phyloP scores from a whole-genome alignment of 1,284 basidiomycete species.

The Ganoderma leucocontextum region DNA sequence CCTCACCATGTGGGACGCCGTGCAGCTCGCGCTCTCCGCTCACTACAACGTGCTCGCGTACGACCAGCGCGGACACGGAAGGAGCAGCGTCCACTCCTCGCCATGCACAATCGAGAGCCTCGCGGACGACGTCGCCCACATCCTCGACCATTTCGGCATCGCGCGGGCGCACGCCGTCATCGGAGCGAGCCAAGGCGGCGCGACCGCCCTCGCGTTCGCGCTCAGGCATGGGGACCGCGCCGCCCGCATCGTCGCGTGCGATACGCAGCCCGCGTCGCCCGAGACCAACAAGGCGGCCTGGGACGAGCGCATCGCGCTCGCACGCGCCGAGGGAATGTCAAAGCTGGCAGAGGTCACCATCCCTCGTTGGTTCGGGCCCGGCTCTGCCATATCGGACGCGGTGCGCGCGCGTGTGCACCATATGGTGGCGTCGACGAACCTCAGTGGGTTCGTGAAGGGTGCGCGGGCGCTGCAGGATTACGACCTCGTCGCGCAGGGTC shows the following conservation, averaged over 20 bases:
- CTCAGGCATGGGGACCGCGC: neutral
- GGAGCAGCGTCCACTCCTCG: neutral
- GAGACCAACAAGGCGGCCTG: neutral
- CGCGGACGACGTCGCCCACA: slow-evolving; percentile 4
- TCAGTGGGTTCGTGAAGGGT: neutral
- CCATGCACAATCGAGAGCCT: slow-evolving; percentile 2
- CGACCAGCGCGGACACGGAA: slow-evolving; percentile 9
- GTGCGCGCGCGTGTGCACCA: neutral
- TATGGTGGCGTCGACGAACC: neutral
- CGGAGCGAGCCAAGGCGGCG: neutral
- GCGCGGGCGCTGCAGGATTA: slow-evolving; percentile 1
- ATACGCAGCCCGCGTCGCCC: neutral
- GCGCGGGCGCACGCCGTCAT: neutral
- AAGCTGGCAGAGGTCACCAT: neutral
- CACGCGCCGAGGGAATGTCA: neutral
- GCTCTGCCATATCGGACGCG: neutral
- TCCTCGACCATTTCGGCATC: neutral
- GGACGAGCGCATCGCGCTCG: slow-evolving; percentile 3
- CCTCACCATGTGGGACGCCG: neutral
- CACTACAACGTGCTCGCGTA: slow-evolving; percentile 5
- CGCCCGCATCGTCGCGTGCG: slow-evolving; percentile 8
- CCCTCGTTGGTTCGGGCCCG: neutral
- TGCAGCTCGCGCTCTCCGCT: slow-evolving; percentile 4
- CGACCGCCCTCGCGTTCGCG: neutral
- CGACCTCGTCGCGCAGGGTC: neutral